phyloP scores from a whole-genome alignment of 768 basidiomycete species.

The Hericium alpestre region DNA sequence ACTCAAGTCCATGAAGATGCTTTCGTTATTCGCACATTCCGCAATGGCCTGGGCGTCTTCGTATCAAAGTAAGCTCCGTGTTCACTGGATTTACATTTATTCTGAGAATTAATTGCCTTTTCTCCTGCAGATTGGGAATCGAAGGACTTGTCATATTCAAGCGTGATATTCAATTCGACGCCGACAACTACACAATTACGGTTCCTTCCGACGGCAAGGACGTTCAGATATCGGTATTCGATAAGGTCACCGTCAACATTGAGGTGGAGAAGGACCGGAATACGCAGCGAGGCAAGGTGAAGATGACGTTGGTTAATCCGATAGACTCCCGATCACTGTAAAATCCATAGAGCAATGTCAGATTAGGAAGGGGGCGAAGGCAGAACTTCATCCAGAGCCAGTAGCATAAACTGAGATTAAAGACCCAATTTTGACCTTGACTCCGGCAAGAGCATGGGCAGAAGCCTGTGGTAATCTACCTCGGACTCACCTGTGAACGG shows the following conservation, averaged over 20 bases:
- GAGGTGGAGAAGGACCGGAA: conserved; percentile 92
- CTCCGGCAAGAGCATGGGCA: too few relatives aligned
- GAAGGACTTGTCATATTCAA: conserved; percentile 95
- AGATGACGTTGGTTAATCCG: conserved; percentile 66
- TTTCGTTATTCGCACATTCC: conserved; percentile 87
- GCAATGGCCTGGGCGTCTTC: conserved; percentile 94
- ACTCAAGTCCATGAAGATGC: conserved; percentile 63
- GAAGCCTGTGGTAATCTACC: too few relatives aligned
- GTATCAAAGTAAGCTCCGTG: conserved; percentile 67
- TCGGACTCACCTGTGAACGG: too few relatives aligned
- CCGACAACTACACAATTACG: conserved; percentile 79
- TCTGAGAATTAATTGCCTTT: background rate
- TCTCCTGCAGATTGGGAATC: conserved; percentile 61
- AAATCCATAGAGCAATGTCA: background rate
- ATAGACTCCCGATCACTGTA: conserved; percentile 43
- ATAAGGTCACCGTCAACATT: conserved; percentile 85
- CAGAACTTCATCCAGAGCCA: background rate
- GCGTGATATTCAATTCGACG: conserved; percentile 78
- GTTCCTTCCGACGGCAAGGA: conserved; percentile 40
- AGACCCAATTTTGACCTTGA: too few relatives aligned
- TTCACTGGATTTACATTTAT: background rate
- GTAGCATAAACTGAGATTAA: too few relatives aligned
- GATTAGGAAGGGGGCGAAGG: background rate
- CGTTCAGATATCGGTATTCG: conserved; percentile 77
- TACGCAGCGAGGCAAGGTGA: conserved; percentile 82